phyloP scores from a whole-genome alignment of 176 grass and related monocot genomes.

The Phoenix roebelenii region DNA sequence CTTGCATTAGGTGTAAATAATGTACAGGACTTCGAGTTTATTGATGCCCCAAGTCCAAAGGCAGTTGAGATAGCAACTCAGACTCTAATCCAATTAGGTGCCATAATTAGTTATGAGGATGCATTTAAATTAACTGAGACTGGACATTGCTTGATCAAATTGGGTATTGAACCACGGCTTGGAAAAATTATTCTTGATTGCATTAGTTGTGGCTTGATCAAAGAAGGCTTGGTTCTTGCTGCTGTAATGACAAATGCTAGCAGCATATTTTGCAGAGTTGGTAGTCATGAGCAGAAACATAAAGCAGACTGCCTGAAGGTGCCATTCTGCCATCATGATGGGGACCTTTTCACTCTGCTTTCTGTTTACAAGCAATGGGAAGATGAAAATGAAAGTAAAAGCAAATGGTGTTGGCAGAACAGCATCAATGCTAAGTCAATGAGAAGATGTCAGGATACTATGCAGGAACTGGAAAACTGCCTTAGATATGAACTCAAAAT shows the following conservation, averaged over 20 bases:
- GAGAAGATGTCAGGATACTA: slow-evolving; percentile 77
- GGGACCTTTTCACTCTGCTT: slow-evolving; percentile 90
- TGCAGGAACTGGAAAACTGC: slow-evolving; percentile 70
- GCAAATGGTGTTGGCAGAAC: slow-evolving; percentile 90
- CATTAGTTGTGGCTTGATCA: slow-evolving; percentile 50
- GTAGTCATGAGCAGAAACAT: slow-evolving; percentile 63
- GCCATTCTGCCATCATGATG: slow-evolving; percentile 72
- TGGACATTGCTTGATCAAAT: slow-evolving; percentile 60
- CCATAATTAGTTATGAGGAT: slow-evolving; percentile 34
- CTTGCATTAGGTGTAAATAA: slow-evolving; percentile 69
- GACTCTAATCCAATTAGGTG: slow-evolving; percentile 75
- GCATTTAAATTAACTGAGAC: slow-evolving; percentile 57
- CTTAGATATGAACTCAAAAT: slow-evolving; percentile 63
- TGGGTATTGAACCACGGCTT: slow-evolving; percentile 74
- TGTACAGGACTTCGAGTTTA: slow-evolving; percentile 69
- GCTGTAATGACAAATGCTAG: slow-evolving; percentile 94
- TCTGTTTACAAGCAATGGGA: slow-evolving; percentile 98
- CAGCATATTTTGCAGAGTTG: slow-evolving; percentile 96
- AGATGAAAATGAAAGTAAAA: slow-evolving; percentile 46
- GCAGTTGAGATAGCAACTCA: slow-evolving; percentile 55
- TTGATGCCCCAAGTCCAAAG: slow-evolving; percentile 77
- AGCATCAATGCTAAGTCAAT: slow-evolving; percentile 90
- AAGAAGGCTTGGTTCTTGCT: slow-evolving; percentile 83
- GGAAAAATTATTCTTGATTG: slow-evolving; percentile 98
- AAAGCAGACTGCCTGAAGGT: slow-evolving; percentile 79